Percentiles rank a stretch among this genome's conserved stretches.
Conservation (phyloP, 2,329 filamentous ascomycete genomes). For the Talaromyces islandicus region DNA sequence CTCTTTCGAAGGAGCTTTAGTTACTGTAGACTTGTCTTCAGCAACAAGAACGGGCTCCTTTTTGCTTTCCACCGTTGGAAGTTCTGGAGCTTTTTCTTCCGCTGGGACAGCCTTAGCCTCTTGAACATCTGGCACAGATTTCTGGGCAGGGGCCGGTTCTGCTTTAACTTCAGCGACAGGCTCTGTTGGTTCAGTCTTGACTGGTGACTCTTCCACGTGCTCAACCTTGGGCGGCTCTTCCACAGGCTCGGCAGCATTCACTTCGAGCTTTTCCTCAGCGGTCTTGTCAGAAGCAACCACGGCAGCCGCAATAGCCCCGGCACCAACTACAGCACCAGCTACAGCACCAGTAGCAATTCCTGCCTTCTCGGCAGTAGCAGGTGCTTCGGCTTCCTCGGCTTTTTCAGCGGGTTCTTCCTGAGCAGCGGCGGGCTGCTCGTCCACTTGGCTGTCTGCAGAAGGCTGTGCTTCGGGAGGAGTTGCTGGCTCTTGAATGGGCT, state of each 20-base stretch:
- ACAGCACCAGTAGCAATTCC: conserved; percentile 16
- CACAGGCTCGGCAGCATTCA: not conserved
- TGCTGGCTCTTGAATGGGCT: conserved; percentile 2
- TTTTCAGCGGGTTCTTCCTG: not conserved
- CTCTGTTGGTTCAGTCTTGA: not conserved
- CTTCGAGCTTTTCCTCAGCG: conserved; percentile 7
- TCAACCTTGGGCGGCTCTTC: not conserved
- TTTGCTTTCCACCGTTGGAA: not conserved
- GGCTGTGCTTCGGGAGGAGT: not conserved
- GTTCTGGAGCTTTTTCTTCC: not conserved
- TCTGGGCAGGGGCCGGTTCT: not conserved
- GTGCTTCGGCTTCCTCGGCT: conserved; percentile 1
- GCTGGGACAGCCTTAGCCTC: not conserved
- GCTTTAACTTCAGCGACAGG: not conserved
- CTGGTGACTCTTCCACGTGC: not conserved
- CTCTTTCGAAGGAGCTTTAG: conserved; percentile 15
- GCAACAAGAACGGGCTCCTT: not conserved
- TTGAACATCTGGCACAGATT: not conserved
- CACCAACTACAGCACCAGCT: conserved; percentile 16
- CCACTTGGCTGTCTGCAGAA: not conserved
- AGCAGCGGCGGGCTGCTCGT: conserved; percentile 1
- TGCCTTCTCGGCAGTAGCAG: conserved; percentile 16
- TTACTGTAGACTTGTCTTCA: not conserved
- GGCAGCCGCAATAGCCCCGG: conserved; percentile 7
- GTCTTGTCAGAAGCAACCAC: conserved; percentile 16